Base-by-base conservation (phyloP, 169 alveolate genomes). In the Plasmodium billcollinsi region DNA sequence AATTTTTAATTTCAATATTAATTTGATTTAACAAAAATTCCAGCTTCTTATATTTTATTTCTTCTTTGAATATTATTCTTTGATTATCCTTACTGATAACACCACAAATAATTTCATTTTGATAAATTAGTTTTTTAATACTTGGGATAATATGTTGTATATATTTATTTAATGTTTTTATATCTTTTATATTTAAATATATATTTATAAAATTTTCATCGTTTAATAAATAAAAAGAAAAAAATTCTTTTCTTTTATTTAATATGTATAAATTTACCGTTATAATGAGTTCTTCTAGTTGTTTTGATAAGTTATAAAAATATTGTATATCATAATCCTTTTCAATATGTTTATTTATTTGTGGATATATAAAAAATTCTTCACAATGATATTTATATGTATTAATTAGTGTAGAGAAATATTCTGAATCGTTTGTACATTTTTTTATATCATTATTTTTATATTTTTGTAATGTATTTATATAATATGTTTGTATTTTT, bases 361-460 rank as follows among this genome's bases (percentile, higher is more conserved):
- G 89, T 3, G 89, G 89, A 24, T 78, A 78, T 5, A 78, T 65
- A 20, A 65, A 78, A 50, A 78, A 78, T 2, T 78, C 89, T 78
- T 78, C 89, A 6, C 89, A 78, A 26, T 52, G 24, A 18, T 78
- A 20, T 43, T 78, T 78, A 61, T 78, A 78, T 15, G 29, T 78
- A 11, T 24, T 58, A 47, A 78, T 70, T 1, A 50, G 15, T 0
- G 24, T 6, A 14, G 65, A 56, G n/a, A 33, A 26, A 4, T 21
- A 24, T 7, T 59, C 33, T 2, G 24, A 8, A 52, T 74, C 88
- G 15, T 78, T 78, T 33, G 43, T 14, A 52, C 26, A n/a, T 43
- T 78, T 78, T 24, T 78, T 78, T 59, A 78, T 6, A 15, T 78
- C 89, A 45, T 58, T 78, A 15, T 63, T 65, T 66, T 66, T 78